Conservation (phyloP, 208 protist species). For the Leishmania lainsoni region DNA sequence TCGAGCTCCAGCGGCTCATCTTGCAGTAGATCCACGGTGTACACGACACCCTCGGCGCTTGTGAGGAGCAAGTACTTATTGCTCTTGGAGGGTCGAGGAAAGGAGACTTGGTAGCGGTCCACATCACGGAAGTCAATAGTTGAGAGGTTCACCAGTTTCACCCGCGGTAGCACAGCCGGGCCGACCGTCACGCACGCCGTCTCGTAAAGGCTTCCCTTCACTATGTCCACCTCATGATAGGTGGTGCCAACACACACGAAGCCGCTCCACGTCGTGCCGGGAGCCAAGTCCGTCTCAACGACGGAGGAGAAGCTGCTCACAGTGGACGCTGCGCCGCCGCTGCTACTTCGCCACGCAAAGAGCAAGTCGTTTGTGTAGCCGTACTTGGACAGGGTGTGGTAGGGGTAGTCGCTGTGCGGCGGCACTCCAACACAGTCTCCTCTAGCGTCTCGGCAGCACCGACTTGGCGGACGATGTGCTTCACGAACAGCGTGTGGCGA, state of each 20-base stretch:
- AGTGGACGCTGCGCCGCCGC: background rate
- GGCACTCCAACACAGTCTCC: slow-evolving; percentile 23
- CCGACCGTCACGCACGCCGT: slow-evolving; percentile 53
- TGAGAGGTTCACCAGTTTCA: slow-evolving; percentile 62
- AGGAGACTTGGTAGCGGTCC: slow-evolving; percentile 24
- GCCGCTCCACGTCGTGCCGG: slow-evolving; percentile 41
- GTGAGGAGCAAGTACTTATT: slow-evolving; percentile 41
- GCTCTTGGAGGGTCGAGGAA: slow-evolving; percentile 32
- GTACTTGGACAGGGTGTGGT: slow-evolving; percentile 38
- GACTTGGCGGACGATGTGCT: slow-evolving; percentile 28
- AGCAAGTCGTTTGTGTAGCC: slow-evolving; percentile 45
- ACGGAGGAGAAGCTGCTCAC: slow-evolving; percentile 17
- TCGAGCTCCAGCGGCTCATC: slow-evolving; percentile 33
- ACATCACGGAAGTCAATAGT: slow-evolving; percentile 36
- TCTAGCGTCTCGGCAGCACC: slow-evolving; percentile 14
- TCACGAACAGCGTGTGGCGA: slow-evolving; percentile 25
- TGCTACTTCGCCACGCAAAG: slow-evolving; percentile 32
- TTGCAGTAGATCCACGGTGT: slow-evolving; percentile 27
- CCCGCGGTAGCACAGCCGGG: slow-evolving; percentile 31
- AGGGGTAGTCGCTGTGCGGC: slow-evolving; percentile 19
- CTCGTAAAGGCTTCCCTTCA: slow-evolving; percentile 48
- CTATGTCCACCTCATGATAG: slow-evolving; percentile 26
- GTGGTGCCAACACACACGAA: slow-evolving; percentile 36
- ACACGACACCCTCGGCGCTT: slow-evolving; percentile 12
- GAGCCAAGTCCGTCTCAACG: slow-evolving; percentile 38